Conservation (phyloP, 257 asterid genomes). For the Capsicum rhomboideum region DNA sequence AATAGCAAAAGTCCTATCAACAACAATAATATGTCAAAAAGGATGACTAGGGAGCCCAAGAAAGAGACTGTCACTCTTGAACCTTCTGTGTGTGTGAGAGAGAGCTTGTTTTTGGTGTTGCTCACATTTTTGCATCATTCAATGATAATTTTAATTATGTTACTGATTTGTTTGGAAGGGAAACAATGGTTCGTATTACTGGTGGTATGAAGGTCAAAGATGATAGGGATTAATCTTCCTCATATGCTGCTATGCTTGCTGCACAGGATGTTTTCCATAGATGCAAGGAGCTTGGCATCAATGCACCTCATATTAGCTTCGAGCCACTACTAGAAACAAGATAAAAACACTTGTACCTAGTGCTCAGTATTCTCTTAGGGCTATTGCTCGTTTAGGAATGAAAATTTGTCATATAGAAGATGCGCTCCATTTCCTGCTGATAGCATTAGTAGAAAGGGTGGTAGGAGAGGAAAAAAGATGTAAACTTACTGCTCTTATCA, state of each 20-base stretch:
- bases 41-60: not conserved
- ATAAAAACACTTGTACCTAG: not conserved
- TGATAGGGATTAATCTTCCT: not conserved
- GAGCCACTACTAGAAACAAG: not conserved
- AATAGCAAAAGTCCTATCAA: not conserved
- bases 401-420: not conserved
- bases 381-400: not conserved
- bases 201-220: not conserved
- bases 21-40: not conserved
- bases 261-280: not conserved
- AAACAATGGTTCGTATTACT: too few relatives aligned
- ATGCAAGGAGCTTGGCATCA: not conserved
- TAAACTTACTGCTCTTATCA: not conserved
- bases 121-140: not conserved
- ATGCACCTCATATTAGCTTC: not conserved
- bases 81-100: not conserved
- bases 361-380: not conserved
- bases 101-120: too few relatives aligned
- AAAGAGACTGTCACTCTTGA: not conserved
- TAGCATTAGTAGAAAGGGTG: not conserved
- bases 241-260: not conserved
- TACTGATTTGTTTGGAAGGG: not conserved
- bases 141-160: not conserved
- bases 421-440: not conserved
- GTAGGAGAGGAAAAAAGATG: not conserved